Conservation (phyloP, 2,329 filamentous ascomycete genomes). For the Chaetomium sp. region DNA sequence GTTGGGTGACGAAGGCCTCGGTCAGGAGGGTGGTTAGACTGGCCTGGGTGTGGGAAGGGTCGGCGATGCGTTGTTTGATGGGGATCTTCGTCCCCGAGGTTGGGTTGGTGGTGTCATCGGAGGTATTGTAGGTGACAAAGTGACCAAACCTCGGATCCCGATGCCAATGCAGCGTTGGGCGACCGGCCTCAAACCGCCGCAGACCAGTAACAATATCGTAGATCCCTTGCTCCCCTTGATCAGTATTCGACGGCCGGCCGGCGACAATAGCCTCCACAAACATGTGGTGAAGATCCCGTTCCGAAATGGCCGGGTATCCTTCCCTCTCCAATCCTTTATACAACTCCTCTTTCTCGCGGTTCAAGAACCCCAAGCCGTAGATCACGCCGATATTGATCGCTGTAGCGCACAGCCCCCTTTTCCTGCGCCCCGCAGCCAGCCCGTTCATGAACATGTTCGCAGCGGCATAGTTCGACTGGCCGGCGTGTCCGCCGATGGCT, state of each 20-base stretch:
- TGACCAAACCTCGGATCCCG: conserved; percentile 39
- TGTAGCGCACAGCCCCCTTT: conserved; percentile 31
- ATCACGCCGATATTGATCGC: conserved; percentile 42
- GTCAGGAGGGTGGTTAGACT: conserved; percentile 25
- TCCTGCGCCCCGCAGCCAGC: conserved; percentile 32
- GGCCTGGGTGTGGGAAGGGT: conserved; percentile 5
- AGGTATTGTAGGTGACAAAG: conserved; percentile 24
- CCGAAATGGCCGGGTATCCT: conserved; percentile 42
- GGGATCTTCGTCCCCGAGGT: not conserved
- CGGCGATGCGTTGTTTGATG: not conserved
- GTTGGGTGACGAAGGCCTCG: conserved; percentile 24
- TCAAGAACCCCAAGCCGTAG: conserved; percentile 38
- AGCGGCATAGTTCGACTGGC: conserved; percentile 40
- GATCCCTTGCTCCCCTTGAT: conserved; percentile 12
- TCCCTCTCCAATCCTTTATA: conserved; percentile 38
- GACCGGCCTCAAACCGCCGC: conserved; percentile 31
- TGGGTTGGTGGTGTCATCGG: not conserved
- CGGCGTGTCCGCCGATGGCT: conserved; percentile 37
- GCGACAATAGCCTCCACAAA: conserved; percentile 45
- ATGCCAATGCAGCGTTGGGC: conserved; percentile 36
- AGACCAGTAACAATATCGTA: conserved; percentile 37
- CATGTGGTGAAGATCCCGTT: conserved; percentile 45
- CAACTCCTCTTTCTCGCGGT: conserved; percentile 34
- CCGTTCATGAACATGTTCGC: conserved; percentile 45
- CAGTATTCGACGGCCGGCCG: conserved; percentile 28